These are phyloP conservation scores for Allium fistulosum DNA, from an alignment of 106 monocot species.

Conservation along the genomic window DNA sequence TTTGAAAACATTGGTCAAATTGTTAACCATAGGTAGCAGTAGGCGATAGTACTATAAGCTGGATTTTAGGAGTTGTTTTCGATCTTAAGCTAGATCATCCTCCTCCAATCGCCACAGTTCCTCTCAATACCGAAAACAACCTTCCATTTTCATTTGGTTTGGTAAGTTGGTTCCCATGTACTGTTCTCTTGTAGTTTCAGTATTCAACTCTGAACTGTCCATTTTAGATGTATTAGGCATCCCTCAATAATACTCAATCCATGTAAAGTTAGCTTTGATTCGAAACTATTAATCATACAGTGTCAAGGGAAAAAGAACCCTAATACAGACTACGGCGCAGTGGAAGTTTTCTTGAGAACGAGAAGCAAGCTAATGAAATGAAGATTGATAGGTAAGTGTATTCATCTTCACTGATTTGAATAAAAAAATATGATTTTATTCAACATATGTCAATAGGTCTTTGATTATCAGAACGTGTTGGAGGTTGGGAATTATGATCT, in stretches of 20 bases:
- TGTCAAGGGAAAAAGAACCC: constrained; percentile 77
- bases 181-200: neutral
- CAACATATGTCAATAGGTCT: neutral
- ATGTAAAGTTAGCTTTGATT: neutral
- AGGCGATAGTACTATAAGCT: constrained; percentile 88
- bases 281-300: too few relatives aligned
- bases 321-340: constrained; percentile 38
- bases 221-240: neutral
- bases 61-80: constrained; percentile 88
- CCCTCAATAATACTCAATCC: neutral
- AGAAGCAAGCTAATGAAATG: constrained; percentile 58
- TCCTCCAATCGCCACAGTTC: constrained; percentile 81
- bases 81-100: constrained; percentile 69
- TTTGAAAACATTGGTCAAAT: neutral
- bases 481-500: neutral
- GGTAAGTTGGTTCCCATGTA: constrained; percentile 31
- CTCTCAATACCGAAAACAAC: constrained; percentile 92
- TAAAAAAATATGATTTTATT: neutral
- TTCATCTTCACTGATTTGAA: neutral
- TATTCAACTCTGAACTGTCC: neutral
- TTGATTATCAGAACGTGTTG: neutral
- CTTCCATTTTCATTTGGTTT: constrained; percentile 93
- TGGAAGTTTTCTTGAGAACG: constrained; percentile 54
- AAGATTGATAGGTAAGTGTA: constrained; percentile 56
- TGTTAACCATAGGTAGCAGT: constrained; percentile 52